Percentiles rank a stretch among this genome's conserved stretches.
phyloP scores from a whole-genome alignment of 2,329 filamentous ascomycete genomes.

The Lomentospora prolificans region DNA sequence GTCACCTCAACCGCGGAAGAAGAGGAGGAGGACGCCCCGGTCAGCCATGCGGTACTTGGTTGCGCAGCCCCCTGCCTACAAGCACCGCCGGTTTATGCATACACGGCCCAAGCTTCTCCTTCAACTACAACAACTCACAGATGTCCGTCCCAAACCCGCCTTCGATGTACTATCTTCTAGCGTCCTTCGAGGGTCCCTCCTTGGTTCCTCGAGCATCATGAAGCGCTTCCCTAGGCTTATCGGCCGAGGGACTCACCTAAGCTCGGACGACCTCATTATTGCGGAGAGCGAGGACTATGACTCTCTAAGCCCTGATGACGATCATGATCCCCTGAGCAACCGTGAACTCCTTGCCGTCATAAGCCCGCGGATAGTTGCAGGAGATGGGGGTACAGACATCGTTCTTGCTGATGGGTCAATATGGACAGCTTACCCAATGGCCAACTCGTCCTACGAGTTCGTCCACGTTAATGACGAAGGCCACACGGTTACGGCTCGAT shows the following conservation, averaged over 20 bases:
- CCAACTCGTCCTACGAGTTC: slow-evolving; percentile 57
- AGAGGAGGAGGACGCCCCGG: slow-evolving; percentile 35
- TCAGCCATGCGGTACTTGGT: slow-evolving; percentile 56
- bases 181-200: slow-evolving; percentile 43
- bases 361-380: slow-evolving; percentile 41
- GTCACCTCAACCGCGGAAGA: slow-evolving; percentile 24
- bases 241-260: slow-evolving; percentile 51
- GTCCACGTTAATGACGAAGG: slow-evolving; percentile 48
- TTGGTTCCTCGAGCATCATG: slow-evolving; percentile 45
- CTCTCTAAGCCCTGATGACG: slow-evolving; percentile 25
- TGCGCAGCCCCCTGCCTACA: slow-evolving; percentile 56
- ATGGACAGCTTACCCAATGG: slow-evolving; percentile 44
- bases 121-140: slow-evolving; percentile 59
- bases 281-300: slow-evolving; percentile 61
- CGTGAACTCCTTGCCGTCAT: slow-evolving; percentile 57
- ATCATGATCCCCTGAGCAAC: slow-evolving; percentile 35
- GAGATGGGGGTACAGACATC: slow-evolving; percentile 51
- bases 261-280: slow-evolving; percentile 60
- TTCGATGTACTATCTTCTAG: slow-evolving; percentile 66
- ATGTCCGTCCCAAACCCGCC: slow-evolving; percentile 53
- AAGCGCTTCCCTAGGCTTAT: slow-evolving; percentile 56
- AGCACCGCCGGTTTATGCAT: slow-evolving; percentile 57
- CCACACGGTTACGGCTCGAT: slow-evolving; percentile 51
- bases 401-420: slow-evolving; percentile 53
- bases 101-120: slow-evolving; percentile 59